Evolutionary conservation across 192 early-diverging fungal species (phyloP), one percentile per base, ranked within the genome.

Genomic region (Bifiguratus adelaidae): DNA sequence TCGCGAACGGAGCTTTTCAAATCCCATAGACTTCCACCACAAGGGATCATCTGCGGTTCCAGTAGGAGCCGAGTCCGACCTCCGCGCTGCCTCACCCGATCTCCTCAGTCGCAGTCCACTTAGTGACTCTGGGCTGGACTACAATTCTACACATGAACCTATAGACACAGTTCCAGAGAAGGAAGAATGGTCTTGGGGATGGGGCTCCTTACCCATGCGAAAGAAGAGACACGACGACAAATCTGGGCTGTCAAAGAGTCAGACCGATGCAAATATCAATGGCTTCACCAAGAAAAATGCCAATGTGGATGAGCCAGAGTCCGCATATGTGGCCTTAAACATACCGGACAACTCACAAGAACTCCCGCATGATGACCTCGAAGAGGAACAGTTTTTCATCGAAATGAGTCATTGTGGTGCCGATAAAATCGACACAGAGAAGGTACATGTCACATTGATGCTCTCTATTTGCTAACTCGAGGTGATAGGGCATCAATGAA

Each of bases 161-260:
- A n/a, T n/a, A n/a, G n/a, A n/a, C n/a, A n/a, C n/a, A n/a, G n/a
- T n/a, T n/a, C 21, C 15, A 3, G 24, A 23, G 50, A 38, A 51
- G 8, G 35, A 57, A 23, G 77, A 68, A 21, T 88, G 81, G 82
- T 67, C 66, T 9, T 88, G 85, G 85, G 65, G 68, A 13, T 88
- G 85, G 85, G 82, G 85, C 12, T 67, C 74, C 3, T 43, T 85
- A 18, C 85, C 82, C 4, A 70, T 70, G 3, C 76, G 77, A 47
- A 60, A 52, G 41, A 56, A 44, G 47, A 38, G 13, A 25, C 19
- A 30, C 37, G 35, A 16, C 4, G 23, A 29, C 43, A 44, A 16
- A 9, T 23, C 26, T 26, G 33, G 26, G 26, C 33, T 23, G 7
- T 45, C 44, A 13, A 18, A 15, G 1, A 30, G 32, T 15, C 34